Conservation (phyloP, 75 land plant genomes). For the Picea glauca region DNA sequence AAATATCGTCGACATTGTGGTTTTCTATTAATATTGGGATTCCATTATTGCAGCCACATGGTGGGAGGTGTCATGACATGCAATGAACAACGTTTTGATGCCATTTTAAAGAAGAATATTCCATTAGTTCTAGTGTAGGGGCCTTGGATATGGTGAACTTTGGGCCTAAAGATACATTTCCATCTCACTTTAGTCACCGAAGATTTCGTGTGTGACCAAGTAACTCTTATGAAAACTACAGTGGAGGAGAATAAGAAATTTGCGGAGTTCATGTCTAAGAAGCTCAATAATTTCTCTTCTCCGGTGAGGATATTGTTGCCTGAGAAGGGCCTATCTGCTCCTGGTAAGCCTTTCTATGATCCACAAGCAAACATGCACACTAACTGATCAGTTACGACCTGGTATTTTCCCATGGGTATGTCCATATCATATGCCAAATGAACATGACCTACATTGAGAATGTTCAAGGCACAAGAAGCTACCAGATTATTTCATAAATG, state of each 20-base stretch:
- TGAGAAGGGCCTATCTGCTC: conserved; percentile 84
- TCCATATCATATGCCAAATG: no score
- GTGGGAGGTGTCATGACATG: conserved; percentile 99
- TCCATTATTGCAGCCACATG: conserved; percentile 12
- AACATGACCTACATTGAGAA: no score
- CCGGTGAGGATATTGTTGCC: conserved; percentile 76
- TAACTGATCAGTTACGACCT: conserved; percentile 50
- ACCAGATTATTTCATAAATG: no score
- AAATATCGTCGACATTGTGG: no score
- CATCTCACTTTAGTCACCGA: conserved; percentile 58
- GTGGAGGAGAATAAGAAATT: conserved; percentile 71
- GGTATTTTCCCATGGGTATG: no score
- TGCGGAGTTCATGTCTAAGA: conserved; percentile 81
- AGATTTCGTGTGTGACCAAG: conserved; percentile 73
- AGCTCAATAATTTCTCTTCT: conserved; percentile 66
- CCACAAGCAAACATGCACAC: conserved; percentile 62
- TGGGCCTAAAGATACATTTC: conserved; percentile 80
- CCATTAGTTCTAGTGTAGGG: conserved; percentile 90
- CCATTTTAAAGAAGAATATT: conserved; percentile 59
- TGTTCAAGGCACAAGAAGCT: no score
- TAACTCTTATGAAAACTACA: conserved; percentile 89
- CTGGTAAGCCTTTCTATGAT: conserved; percentile 86
- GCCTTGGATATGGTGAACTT: conserved; percentile 99
- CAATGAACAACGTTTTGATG: conserved; percentile 75
- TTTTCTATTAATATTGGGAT: no score